A percentile compares a stretch with the other conserved stretches of the same genome.
phyloP scores from a whole-genome alignment of 805 yeast genomes.

The Millerozyma miso region DNA sequence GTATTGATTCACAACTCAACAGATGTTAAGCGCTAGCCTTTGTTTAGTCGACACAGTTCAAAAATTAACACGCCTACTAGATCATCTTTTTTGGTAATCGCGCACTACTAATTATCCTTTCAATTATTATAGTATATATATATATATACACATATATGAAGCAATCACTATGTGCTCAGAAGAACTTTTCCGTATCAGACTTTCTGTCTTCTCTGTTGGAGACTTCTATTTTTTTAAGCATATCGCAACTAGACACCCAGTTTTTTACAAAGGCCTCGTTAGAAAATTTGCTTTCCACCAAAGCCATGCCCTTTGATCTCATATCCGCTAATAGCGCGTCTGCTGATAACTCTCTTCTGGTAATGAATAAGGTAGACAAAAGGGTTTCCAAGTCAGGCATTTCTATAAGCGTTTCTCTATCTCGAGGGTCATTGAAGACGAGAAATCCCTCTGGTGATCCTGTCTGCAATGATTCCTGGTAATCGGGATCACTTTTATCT shows the following conservation, averaged over 20 bases:
- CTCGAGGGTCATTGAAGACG: slow-evolving; percentile 8
- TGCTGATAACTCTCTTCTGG: slow-evolving; percentile 21
- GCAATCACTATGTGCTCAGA: slow-evolving; percentile 9
- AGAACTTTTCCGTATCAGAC: slow-evolving; percentile 23
- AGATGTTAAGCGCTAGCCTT: background rate
- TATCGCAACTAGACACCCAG: slow-evolving; percentile 42
- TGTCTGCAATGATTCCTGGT: slow-evolving; percentile 10
- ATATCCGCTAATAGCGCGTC: slow-evolving; percentile 34
- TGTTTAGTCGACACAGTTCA: slow-evolving; percentile 2
- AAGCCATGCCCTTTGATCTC: slow-evolving; percentile 43
- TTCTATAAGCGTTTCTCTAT: slow-evolving; percentile 7
- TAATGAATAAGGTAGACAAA: slow-evolving; percentile 40
- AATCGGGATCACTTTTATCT: slow-evolving; percentile 71
- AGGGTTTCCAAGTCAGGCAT: slow-evolving; percentile 49
- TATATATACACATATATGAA: background rate
- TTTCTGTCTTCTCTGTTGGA: slow-evolving; percentile 25
- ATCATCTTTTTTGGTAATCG: slow-evolving; percentile 3
- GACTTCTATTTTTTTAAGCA: slow-evolving; percentile 19
- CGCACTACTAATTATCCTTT: too few relatives aligned
- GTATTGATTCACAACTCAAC: background rate
- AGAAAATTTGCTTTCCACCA: slow-evolving; percentile 53
- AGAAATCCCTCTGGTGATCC: slow-evolving; percentile 3
- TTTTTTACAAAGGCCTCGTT: slow-evolving; percentile 50
- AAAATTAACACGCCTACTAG: slow-evolving; percentile 11
- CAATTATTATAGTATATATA: background rate